A percentile compares a stretch with the other conserved stretches of the same genome.
Evolutionary conservation across 1,284 basidiomycete genomes (phyloP).

Genomic region (Takashimella tepidaria): DNA sequence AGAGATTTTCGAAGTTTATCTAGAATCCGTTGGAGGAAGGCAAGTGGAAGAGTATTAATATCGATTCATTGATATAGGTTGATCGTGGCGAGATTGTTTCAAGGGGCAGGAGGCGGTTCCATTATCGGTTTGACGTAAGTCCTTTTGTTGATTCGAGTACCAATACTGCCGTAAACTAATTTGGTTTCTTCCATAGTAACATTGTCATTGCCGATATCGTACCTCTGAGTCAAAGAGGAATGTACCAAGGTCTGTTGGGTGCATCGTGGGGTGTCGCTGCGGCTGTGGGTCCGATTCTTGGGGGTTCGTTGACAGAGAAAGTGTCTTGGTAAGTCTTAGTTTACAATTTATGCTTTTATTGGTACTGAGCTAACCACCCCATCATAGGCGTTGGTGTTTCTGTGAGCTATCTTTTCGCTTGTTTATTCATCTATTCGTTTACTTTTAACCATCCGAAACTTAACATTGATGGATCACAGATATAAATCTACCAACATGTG

Average conservation of each 20-base stretch:
- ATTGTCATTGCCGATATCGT: constrained; percentile 37
- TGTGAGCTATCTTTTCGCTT: constrained; percentile 23
- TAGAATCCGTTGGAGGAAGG: no score
- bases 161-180: neutral
- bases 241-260: constrained; percentile 49
- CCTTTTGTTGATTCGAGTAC: constrained; percentile 17
- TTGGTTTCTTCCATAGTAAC: neutral
- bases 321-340: constrained; percentile 25
- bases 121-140: constrained; percentile 33
- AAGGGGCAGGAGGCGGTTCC: constrained; percentile 40
- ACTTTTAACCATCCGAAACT: neutral
- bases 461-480: neutral
- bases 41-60: no score
- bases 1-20: neutral
- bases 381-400: constrained; percentile 47
- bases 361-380: constrained; percentile 4
- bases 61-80: no score
- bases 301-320: constrained; percentile 34
- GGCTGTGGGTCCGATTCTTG: constrained; percentile 48
- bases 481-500: constrained; percentile 45
- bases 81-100: constrained; percentile 36
- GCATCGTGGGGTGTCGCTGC: constrained; percentile 47
- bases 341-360: constrained; percentile 17
- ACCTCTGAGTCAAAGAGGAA: constrained; percentile 36
- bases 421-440: no score